These are phyloP conservation scores for Volvariella volvacea DNA, from an alignment of 1,284 basidiomycete species.

Conservation along the genomic window DNA sequence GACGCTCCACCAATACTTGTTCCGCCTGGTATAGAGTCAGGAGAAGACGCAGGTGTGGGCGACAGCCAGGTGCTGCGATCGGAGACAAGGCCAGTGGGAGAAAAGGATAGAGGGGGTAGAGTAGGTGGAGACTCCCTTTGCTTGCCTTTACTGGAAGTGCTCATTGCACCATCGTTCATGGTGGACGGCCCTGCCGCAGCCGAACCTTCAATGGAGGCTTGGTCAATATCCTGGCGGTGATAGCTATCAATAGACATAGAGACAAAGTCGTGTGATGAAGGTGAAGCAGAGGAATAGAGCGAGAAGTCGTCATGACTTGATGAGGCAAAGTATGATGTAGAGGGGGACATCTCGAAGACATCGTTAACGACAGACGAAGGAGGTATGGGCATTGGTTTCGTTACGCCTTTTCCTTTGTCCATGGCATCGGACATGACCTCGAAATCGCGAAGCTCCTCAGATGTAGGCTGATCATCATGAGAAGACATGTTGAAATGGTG, in stretches of 20 bases:
- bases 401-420: constrained; percentile 43
- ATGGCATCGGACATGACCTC: constrained; percentile 5
- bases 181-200: not conserved
- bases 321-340: constrained; percentile 10
- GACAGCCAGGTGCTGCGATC: constrained; percentile 31
- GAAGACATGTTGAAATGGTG: constrained; percentile 16
- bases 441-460: constrained; percentile 17
- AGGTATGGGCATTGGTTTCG: constrained; percentile 40
- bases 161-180: not conserved
- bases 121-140: constrained; percentile 50
- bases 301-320: constrained; percentile 16
- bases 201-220: not conserved
- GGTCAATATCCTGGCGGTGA: not conserved
- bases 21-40: constrained; percentile 44
- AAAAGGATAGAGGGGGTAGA: constrained; percentile 58
- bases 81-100: constrained; percentile 43
- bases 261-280: not conserved
- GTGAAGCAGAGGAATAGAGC: constrained; percentile 14
- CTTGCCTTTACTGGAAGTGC: constrained; percentile 45
- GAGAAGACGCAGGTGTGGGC: constrained; percentile 26
- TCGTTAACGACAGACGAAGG: constrained; percentile 26
- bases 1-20: not conserved
- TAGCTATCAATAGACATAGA: not conserved
- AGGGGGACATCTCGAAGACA: constrained; percentile 27
- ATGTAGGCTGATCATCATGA: constrained; percentile 20